These are phyloP conservation scores for Mortierella sp. DNA, from an alignment of 371 early-diverging fungal species.

Conservation along the genomic window DNA sequence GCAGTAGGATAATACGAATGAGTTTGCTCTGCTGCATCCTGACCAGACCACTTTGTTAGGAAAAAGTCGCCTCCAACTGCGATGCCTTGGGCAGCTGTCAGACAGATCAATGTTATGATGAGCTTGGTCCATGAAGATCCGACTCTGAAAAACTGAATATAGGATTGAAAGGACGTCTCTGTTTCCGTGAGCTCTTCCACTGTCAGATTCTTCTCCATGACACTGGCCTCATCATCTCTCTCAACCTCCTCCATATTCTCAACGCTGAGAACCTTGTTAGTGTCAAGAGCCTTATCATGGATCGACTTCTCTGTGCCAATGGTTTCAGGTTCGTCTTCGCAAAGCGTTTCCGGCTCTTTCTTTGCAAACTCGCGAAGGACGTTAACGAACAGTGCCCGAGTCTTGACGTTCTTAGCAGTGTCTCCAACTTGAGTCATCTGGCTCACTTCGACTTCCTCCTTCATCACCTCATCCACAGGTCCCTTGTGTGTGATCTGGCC, in stretches of 20 bases:
- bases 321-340: constrained; percentile 14
- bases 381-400: constrained; percentile 43
- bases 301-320: not conserved
- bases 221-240: not conserved
- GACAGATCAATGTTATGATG: constrained; percentile 3
- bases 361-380: constrained; percentile 51
- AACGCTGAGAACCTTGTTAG: not conserved
- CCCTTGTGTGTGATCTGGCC: constrained; percentile 53
- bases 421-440: constrained; percentile 18
- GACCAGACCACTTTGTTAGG: constrained; percentile 37
- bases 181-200: constrained; percentile 32
- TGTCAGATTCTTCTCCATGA: constrained; percentile 7
- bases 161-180: not conserved
- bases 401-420: constrained; percentile 34
- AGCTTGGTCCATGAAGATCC: constrained; percentile 9
- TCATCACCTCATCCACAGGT: constrained; percentile 28
- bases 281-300: constrained; percentile 25
- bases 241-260: not conserved
- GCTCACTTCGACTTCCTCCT: constrained; percentile 29
- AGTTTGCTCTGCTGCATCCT: constrained; percentile 16
- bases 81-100: constrained; percentile 39
- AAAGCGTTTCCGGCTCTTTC: constrained; percentile 23
- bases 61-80: constrained; percentile 49
- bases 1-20: constrained; percentile 30
- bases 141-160: constrained; percentile 3